phyloP scores from a whole-genome alignment of 352 stramenopile genomes.

The Thalassiosira mediterranea region DNA sequence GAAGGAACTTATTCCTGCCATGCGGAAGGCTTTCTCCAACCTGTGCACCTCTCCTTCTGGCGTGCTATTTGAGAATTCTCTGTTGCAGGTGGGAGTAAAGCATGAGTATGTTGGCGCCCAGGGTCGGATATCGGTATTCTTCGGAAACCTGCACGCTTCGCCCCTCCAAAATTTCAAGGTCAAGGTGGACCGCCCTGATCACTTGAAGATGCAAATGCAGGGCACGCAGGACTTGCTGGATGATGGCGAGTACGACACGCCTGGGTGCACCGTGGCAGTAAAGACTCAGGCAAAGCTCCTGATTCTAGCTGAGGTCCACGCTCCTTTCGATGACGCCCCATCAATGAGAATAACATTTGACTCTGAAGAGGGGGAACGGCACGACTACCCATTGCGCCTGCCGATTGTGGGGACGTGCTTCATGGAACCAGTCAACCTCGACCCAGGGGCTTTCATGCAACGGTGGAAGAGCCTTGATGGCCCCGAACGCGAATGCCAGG shows the following conservation, averaged over 20 bases:
- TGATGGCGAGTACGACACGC: slow-evolving; percentile 79
- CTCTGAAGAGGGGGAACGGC: slow-evolving; percentile 72
- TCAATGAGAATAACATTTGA: slow-evolving; percentile 89
- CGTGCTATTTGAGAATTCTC: slow-evolving; percentile 90
- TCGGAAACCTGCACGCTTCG: slow-evolving; percentile 91
- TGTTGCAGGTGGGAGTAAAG: slow-evolving; percentile 94
- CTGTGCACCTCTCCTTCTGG: slow-evolving; percentile 90
- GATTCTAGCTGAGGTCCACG: slow-evolving; percentile 91
- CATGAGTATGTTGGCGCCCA: slow-evolving; percentile 94
- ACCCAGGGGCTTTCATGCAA: slow-evolving; percentile 91
- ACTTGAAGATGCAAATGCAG: slow-evolving; percentile 84
- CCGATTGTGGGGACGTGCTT: slow-evolving; percentile 91
- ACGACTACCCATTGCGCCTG: slow-evolving; percentile 87
- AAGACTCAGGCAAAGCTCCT: slow-evolving; percentile 92
- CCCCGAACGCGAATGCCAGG: slow-evolving; percentile 90
- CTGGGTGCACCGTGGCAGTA: slow-evolving; percentile 84
- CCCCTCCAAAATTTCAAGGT: slow-evolving; percentile 88
- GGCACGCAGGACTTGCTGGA: slow-evolving; percentile 77
- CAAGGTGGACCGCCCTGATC: slow-evolving; percentile 81
- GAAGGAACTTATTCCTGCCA: slow-evolving; percentile 85
- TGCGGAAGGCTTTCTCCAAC: slow-evolving; percentile 87
- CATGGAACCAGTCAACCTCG: slow-evolving; percentile 90
- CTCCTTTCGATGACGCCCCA: slow-evolving; percentile 90
- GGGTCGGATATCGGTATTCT: slow-evolving; percentile 93
- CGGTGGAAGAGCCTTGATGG: slow-evolving; percentile 91